Percentiles rank a stretch among this genome's conserved stretches.
These are phyloP conservation scores for Hemileccinum impolitum DNA, from an alignment of 768 basidiomycete genomes.

Conservation along the genomic window DNA sequence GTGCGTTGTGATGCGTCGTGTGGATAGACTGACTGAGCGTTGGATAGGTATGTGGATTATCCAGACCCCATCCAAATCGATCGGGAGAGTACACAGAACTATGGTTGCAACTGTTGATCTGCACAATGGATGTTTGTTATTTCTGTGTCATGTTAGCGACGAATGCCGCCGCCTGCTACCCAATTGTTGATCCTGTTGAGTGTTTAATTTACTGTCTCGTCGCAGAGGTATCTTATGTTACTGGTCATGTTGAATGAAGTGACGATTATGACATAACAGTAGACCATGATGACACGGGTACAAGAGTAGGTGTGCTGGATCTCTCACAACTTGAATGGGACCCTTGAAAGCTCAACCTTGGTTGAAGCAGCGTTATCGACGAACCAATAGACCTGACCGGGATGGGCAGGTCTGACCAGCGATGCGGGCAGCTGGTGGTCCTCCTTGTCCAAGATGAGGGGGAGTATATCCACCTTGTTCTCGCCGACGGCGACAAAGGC, in stretches of 20 bases:
- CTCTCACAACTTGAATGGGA: conserved; percentile 52
- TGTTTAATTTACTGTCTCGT: conserved; percentile 32
- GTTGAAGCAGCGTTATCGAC: conserved; percentile 79
- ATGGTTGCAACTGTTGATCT: conserved; percentile 85
- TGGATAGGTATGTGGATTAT: conserved; percentile 91
- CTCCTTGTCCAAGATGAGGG: conserved; percentile 73
- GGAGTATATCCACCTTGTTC: conserved; percentile 75
- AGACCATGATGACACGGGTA: conserved; percentile 20
- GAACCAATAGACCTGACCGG: conserved; percentile 94
- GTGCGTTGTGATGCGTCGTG: conserved; percentile 45
- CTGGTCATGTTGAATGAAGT: conserved; percentile 12
- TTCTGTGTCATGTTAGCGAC: conserved; percentile 25
- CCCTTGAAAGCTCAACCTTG: conserved; percentile 56
- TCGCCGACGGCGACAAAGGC: conserved; percentile 88
- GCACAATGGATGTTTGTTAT: conserved; percentile 25
- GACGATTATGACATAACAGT: conserved; percentile 14
- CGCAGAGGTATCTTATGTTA: conserved; percentile 24
- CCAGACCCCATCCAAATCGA: conserved; percentile 98
- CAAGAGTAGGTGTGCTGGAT: conserved; percentile 14
- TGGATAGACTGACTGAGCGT: conserved; percentile 12
- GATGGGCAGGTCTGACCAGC: conserved; percentile 69
- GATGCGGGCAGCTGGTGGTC: conserved; percentile 74
- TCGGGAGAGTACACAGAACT: conserved; percentile 85
- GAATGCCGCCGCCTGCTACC: conserved; percentile 29
- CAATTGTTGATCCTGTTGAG: conserved; percentile 29